These are phyloP conservation scores for Corchorus olitorius DNA, from an alignment of 345 rosid genomes.

Conservation along the genomic window DNA sequence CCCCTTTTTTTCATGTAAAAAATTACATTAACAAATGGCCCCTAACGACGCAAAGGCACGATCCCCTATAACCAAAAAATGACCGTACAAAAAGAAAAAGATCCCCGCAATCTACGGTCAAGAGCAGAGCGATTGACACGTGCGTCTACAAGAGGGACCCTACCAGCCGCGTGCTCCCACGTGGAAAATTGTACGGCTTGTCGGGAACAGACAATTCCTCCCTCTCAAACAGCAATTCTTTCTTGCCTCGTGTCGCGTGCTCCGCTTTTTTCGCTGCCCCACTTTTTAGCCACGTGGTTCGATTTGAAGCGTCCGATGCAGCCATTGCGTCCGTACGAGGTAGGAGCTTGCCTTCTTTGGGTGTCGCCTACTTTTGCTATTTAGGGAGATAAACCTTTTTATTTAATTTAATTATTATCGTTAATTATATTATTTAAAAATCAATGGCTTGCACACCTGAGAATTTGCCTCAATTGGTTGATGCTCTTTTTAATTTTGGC, in stretches of 20 bases:
- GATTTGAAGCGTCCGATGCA: not conserved
- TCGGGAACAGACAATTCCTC: conserved; percentile 2
- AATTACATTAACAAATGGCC: not conserved
- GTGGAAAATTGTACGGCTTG: conserved; percentile 18
- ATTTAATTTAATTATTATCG: not conserved
- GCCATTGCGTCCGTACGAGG: not conserved
- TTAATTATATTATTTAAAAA: not conserved
- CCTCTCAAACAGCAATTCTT: too few relatives aligned
- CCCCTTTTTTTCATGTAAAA: not conserved
- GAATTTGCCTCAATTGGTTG: too few relatives aligned
- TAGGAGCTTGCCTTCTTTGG: conserved; percentile 3
- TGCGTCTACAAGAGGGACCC: conserved; percentile 5
- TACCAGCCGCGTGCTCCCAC: conserved; percentile 16
- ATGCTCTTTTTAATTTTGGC: too few relatives aligned
- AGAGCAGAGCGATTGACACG: not conserved
- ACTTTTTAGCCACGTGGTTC: not conserved
- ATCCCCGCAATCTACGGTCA: conserved; percentile 21
- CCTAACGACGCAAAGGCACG: not conserved
- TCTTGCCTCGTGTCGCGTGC: conserved; percentile 6
- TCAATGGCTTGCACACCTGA: too few relatives aligned
- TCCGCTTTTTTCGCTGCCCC: not conserved
- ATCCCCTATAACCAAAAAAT: not conserved
- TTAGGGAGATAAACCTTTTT: not conserved
- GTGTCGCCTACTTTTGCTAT: conserved; percentile 15
- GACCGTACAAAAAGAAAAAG: not conserved